A percentile compares a stretch with the other conserved stretches of the same genome.
Conservation (phyloP, 2,329 filamentous ascomycete species). For the Dendryphion nanum region DNA sequence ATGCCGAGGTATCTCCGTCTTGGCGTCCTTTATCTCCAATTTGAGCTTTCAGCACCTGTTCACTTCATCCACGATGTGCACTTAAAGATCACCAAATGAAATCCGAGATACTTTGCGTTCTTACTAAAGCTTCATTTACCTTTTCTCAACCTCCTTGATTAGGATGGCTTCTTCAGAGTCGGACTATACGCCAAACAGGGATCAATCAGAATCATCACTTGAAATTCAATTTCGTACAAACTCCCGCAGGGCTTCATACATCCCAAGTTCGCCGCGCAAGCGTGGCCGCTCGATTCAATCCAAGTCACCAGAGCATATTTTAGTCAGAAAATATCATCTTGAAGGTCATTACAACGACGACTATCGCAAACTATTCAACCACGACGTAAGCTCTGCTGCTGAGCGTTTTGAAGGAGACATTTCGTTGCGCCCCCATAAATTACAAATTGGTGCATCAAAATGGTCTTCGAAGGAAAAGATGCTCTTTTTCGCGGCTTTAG, state of each 20-base stretch:
- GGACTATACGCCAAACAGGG: slow-evolving; percentile 5
- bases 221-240: background rate
- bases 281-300: slow-evolving; percentile 16
- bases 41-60: background rate
- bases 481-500: slow-evolving; percentile 64
- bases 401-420: slow-evolving; percentile 12
- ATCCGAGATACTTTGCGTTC: no score
- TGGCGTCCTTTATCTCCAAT: slow-evolving; percentile 2
- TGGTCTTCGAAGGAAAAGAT: slow-evolving; percentile 75
- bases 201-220: background rate
- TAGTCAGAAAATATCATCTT: slow-evolving; percentile 23
- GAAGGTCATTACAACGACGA: slow-evolving; percentile 48
- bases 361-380: slow-evolving; percentile 37
- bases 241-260: slow-evolving; percentile 2
- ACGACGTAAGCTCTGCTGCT: slow-evolving; percentile 19
- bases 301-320: slow-evolving; percentile 13
- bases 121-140: no score
- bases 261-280: slow-evolving; percentile 20
- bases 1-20: slow-evolving; percentile 9
- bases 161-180: slow-evolving; percentile 11
- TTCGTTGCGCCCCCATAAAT: slow-evolving; percentile 11
- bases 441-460: slow-evolving; percentile 64
- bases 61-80: no score
- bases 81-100: no score
- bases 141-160: no score